A percentile compares a stretch with the other conserved stretches of the same genome.
Conservation (phyloP, 306 rosid genomes). For the Cotoneaster glaucophyllus region DNA sequence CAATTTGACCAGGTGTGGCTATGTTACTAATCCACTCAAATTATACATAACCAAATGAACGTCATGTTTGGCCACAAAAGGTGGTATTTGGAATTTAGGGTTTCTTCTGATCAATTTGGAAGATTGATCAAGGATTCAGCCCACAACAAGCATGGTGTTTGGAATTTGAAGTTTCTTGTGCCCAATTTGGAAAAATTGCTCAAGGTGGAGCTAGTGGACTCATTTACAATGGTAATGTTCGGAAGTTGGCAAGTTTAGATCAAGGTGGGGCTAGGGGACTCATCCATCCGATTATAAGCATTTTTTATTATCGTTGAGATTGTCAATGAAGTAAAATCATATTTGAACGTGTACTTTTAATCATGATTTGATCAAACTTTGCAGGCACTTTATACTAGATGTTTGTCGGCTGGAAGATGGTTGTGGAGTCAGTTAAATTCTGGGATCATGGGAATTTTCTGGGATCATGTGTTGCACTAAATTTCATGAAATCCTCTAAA, state of each 20-base stretch:
- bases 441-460: conserved; percentile 44
- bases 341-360: not conserved
- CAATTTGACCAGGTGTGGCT: too few species aligned
- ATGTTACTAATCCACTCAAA: too few species aligned
- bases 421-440: conserved; percentile 25
- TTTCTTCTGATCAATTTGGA: too few species aligned
- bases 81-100: too few species aligned
- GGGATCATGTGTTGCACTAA: conserved; percentile 45
- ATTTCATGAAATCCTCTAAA: conserved; percentile 20
- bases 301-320: not conserved
- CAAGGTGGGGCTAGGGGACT: too few species aligned
- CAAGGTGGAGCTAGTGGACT: too few species aligned
- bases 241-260: too few species aligned
- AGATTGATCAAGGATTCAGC: too few species aligned
- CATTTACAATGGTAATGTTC: too few species aligned
- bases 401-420: conserved; percentile 12
- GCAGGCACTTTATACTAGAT: not conserved
- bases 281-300: not conserved
- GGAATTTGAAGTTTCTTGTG: not conserved
- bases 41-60: too few species aligned
- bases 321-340: not conserved
- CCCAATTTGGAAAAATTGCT: not conserved
- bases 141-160: too few species aligned
- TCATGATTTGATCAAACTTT: not conserved
- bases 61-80: too few species aligned